A percentile compares a stretch with the other conserved stretches of the same genome.
Conservation (phyloP, 2,329 filamentous ascomycete genomes). For the Diaporthe batatas region DNA sequence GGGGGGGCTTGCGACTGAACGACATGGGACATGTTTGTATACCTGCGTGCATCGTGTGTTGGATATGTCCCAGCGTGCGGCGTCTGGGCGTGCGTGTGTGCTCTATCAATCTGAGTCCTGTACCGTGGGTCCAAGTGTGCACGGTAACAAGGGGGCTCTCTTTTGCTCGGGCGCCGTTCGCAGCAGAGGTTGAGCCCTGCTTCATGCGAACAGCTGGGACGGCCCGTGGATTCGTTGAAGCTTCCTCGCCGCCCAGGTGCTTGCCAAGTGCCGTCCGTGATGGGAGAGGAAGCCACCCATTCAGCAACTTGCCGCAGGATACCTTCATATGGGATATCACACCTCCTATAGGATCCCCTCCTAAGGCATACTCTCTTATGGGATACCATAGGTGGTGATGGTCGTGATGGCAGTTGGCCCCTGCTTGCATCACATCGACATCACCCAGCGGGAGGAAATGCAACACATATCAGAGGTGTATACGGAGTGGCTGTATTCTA, state of each 20-base stretch:
- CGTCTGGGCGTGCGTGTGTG: neutral
- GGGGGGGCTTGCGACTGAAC: too few species aligned
- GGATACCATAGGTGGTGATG: neutral
- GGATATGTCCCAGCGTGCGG: constrained; percentile 3
- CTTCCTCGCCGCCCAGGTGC: neutral
- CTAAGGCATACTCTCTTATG: too few species aligned
- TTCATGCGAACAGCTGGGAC: constrained; percentile 17
- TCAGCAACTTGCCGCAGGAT: too few species aligned
- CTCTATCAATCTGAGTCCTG: too few species aligned
- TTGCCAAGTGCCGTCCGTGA: constrained; percentile 1
- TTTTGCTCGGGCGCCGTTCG: neutral
- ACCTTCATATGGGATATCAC: too few species aligned
- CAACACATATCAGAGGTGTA: neutral
- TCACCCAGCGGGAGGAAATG: neutral
- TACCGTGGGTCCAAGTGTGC: too few species aligned
- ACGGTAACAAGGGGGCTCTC: neutral
- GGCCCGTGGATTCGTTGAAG: constrained; percentile 22
- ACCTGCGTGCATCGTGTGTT: neutral
- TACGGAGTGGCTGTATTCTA: neutral
- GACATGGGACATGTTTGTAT: too few species aligned
- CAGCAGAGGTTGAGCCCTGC: neutral
- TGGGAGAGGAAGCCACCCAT: neutral
- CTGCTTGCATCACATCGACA: constrained; percentile 12
- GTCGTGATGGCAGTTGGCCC: neutral
- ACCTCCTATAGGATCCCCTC: too few species aligned